A percentile compares a stretch with the other conserved stretches of the same genome.
These are phyloP conservation scores for Kokia cookei DNA, from an alignment of 441 rosid genomes.

Conservation along the genomic window DNA sequence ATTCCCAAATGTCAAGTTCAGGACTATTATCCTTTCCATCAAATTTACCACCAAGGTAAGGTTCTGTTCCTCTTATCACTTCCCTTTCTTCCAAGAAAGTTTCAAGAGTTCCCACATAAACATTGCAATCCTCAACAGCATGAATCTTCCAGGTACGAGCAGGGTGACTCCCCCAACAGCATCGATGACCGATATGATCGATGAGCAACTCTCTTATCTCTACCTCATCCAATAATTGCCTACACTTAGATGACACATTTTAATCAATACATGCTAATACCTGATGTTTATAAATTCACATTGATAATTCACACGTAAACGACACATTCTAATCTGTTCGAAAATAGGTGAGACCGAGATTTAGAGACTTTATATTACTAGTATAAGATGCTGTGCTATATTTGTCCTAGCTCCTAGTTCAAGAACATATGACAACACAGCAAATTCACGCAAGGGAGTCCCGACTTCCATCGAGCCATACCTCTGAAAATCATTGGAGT, in stretches of 20 bases:
- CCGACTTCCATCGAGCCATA: background rate
- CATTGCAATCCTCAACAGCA: slow-evolving; percentile 86
- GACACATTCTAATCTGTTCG: background rate
- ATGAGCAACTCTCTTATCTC: slow-evolving; percentile 64
- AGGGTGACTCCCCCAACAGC: slow-evolving; percentile 80
- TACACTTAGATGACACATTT: no score
- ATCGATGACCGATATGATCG: slow-evolving; percentile 88
- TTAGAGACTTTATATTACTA: background rate
- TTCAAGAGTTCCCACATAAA: slow-evolving; percentile 73
- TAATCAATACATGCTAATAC: no score
- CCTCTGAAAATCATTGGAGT: slow-evolving; percentile 24
- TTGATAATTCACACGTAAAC: background rate
- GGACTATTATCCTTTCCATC: slow-evolving; percentile 51
- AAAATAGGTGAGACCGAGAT: background rate
- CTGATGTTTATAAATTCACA: no score
- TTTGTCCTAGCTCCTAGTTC: background rate
- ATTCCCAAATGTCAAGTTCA: slow-evolving; percentile 67
- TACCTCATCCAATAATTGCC: no score
- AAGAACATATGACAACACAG: background rate
- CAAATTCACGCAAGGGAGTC: background rate
- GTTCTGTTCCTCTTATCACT: slow-evolving; percentile 53
- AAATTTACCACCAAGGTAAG: slow-evolving; percentile 41
- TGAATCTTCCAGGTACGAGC: slow-evolving; percentile 57
- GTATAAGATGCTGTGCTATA: background rate
- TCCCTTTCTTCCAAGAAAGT: slow-evolving; percentile 39